A percentile compares a stretch with the other conserved stretches of the same genome.
Conservation (phyloP, 1,139 yeast species). For the Scheffersomyces insectosa region DNA sequence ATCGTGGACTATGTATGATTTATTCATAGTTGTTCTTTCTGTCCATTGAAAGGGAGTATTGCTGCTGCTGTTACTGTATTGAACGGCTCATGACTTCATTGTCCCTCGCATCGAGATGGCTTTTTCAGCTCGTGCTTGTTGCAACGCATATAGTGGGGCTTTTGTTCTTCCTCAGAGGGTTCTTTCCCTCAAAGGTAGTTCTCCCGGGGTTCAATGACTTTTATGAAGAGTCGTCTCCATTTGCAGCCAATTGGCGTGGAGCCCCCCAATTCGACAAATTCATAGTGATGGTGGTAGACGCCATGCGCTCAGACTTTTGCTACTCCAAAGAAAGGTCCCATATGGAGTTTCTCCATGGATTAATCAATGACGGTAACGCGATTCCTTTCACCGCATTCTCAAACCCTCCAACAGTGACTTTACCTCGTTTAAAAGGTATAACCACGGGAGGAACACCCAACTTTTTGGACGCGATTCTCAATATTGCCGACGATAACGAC, state of each 20-base stretch:
- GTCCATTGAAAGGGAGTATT: too few species aligned
- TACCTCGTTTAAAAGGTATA: constrained; percentile 76
- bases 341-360: constrained; percentile 65
- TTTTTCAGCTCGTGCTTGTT: neutral
- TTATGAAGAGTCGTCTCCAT: constrained; percentile 22
- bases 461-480: constrained; percentile 82
- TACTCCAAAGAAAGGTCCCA: constrained; percentile 58
- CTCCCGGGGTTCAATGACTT: constrained; percentile 54
- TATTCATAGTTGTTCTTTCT: neutral
- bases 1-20: neutral
- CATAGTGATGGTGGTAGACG: constrained; percentile 87
- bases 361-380: constrained; percentile 69
- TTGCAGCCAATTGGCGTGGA: constrained; percentile 10
- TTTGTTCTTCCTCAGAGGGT: constrained; percentile 71
- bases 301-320: constrained; percentile 85
- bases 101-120: neutral
- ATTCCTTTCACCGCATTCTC: constrained; percentile 89
- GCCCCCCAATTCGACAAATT: constrained; percentile 63
- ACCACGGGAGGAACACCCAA: constrained; percentile 82
- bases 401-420: constrained; percentile 82
- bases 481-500: constrained; percentile 87
- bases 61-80: neutral
- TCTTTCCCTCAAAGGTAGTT: constrained; percentile 83
- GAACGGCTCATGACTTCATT: neutral
- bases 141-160: constrained; percentile 49